Evolutionary conservation across 2,329 filamentous ascomycete genomes (phyloP).

Genomic region (Aspergillus novoparasiticus): DNA sequence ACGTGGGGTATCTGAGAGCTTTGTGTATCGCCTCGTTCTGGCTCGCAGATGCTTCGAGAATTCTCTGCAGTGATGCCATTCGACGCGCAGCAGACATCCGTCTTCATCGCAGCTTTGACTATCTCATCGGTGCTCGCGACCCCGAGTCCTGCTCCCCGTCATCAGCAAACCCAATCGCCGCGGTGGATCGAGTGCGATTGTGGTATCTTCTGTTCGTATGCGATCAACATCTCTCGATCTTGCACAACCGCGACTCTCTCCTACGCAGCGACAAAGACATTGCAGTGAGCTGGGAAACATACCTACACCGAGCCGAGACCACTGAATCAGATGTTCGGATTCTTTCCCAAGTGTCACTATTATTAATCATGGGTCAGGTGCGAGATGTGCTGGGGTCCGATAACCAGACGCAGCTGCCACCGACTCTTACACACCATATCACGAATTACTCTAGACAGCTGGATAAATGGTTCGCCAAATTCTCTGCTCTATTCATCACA

Average conservation of each 20-base stretch:
- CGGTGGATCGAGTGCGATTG: conserved; percentile 35
- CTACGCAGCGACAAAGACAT: conserved; percentile 40
- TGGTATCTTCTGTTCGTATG: conserved; percentile 41
- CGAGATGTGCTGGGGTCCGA: conserved; percentile 38
- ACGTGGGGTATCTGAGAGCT: conserved; percentile 50
- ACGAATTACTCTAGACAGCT: conserved; percentile 31
- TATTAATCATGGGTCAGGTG: conserved; percentile 41
- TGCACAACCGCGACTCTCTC: conserved; percentile 39
- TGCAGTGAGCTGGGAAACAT: conserved; percentile 37
- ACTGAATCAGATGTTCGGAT: conserved; percentile 38
- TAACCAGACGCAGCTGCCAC: conserved; percentile 29
- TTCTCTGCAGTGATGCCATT: conserved; percentile 33
- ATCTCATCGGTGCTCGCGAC: conserved; percentile 11
- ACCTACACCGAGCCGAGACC: conserved; percentile 33
- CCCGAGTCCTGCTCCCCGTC: not conserved
- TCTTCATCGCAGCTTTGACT: conserved; percentile 45
- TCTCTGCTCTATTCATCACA: conserved; percentile 26
- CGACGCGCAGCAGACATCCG: conserved; percentile 34
- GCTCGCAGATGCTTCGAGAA: conserved; percentile 53
- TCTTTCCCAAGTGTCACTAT: conserved; percentile 37
- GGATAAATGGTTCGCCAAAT: conserved; percentile 33
- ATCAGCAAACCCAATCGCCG: conserved; percentile 10
- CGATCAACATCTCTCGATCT: conserved; percentile 41
- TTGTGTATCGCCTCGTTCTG: conserved; percentile 56
- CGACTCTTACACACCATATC: conserved; percentile 28